Evolutionary conservation across 2,329 filamentous ascomycete genomes (phyloP), one percentile per base, ranked within the genome.

Genomic region (Eutypella sp.): DNA sequence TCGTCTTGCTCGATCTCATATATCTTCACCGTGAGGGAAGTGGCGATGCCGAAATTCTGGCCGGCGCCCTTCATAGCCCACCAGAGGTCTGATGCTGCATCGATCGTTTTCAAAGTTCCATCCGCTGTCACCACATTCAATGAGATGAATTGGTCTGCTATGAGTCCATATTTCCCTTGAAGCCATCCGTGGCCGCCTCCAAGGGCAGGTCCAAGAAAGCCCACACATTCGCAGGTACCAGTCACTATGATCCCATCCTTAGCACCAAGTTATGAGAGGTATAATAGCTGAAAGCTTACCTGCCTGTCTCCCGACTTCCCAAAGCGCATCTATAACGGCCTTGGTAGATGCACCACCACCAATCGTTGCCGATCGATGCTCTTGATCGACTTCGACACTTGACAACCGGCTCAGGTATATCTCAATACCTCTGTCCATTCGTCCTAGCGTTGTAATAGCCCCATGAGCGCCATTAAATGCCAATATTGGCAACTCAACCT

Each of bases 11-110:
- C 48, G 53, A 62, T 43, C 41, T 58, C 67, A 51, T 74, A 76
- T 41, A 78, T 68, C 56, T 73, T 73, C 16, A 64, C 63, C 1
- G 63, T 68, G 18, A 70, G 57, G 3, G 68, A 68, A 2, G 73
- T 78, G 15, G 81, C 73, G 44, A 81, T 70, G 34, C 78, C 79
- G 47, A 82, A 81, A 59, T 81, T 81, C 48, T 79, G 74, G 1
- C 78, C 78, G 2, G 78, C 78, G 4, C 78, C 78, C 41, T 67
- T 66, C 52, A 82, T 67, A 1, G 67, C 78, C 78, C 78, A 82
- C 57, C 68, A 81, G 9, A 82, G 67, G 36, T 79, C 36, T 15
- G 36, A 39, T 9, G 2, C 23, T 13, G 19, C 18, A n/a, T 39
- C 75, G 20, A 49, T 40, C 11, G 60, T 63, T 11, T 58, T 47